Percentiles rank a stretch among this genome's conserved stretches.
These are phyloP conservation scores for Lipomyces starkeyi DNA, from an alignment of 805 yeast genomes.

Conservation along the genomic window DNA sequence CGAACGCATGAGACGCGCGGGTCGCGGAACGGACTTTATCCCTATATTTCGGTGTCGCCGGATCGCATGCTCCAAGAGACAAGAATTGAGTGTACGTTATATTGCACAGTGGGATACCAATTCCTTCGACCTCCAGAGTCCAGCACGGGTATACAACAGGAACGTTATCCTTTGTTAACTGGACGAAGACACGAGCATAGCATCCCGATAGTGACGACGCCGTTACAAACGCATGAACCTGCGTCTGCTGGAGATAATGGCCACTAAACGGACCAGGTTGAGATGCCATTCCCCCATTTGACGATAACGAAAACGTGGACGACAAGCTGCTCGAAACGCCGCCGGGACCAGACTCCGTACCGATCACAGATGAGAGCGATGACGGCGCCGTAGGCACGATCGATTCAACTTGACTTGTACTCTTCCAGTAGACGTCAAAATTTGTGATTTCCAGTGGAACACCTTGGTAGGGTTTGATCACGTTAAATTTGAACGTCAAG, in stretches of 20 bases:
- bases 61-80: conserved; percentile 18
- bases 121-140: conserved; percentile 44
- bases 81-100: conserved; percentile 50
- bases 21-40: conserved; percentile 5
- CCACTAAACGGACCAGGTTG: conserved; percentile 13
- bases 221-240: conserved; percentile 75
- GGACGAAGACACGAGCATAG: conserved; percentile 71
- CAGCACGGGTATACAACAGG: conserved; percentile 75
- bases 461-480: conserved; percentile 89
- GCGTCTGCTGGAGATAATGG: conserved; percentile 40
- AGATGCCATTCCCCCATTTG: conserved; percentile 12
- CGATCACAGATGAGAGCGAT: conserved; percentile 28
- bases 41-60: conserved; percentile 9
- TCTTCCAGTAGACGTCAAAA: conserved; percentile 96
- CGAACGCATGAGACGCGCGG: conserved; percentile 37
- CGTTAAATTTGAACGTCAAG: conserved; percentile 74
- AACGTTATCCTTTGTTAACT: conserved; percentile 79
- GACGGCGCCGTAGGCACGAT: conserved; percentile 28
- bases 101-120: conserved; percentile 66
- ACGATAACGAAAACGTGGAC: conserved; percentile 3
- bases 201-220: conserved; percentile 88
- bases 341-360: conserved; percentile 3
- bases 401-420: conserved; percentile 63
- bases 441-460: conserved; percentile 83
- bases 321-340: conserved; percentile 10